phyloP scores from a whole-genome alignment of 2,329 filamentous ascomycete species.

The Cryoendolithus antarcticus region DNA sequence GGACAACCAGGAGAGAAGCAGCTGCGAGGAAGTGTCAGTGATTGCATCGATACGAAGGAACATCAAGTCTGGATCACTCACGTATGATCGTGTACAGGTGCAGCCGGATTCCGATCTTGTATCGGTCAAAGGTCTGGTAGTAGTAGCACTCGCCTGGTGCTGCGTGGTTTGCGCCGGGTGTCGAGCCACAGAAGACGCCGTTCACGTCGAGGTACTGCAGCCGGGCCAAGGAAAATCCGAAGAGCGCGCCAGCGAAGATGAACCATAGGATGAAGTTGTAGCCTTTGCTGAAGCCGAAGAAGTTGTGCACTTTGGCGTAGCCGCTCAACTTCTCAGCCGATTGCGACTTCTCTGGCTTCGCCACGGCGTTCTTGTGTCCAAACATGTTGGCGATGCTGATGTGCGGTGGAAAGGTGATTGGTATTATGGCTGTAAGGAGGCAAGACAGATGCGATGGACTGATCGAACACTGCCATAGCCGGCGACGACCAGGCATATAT shows the following conservation, averaged over 20 bases:
- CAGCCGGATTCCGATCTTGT: conserved; percentile 28
- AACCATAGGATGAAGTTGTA: conserved; percentile 45
- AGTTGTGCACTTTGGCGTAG: conserved; percentile 26
- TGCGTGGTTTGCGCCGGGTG: conserved; percentile 10
- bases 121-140: conserved; percentile 19
- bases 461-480: too few species aligned
- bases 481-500: too few species aligned
- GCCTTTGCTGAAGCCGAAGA: conserved; percentile 42
- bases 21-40: too few species aligned
- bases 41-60: too few species aligned
- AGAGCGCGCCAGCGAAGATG: conserved; percentile 15
- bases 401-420: too few species aligned
- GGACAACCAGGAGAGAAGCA: conserved; percentile 25
- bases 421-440: too few species aligned
- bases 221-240: conserved; percentile 38
- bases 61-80: conserved; percentile 10
- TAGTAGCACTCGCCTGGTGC: conserved; percentile 33
- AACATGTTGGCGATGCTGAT: neutral
- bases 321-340: neutral
- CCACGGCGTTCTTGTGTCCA: neutral
- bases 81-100: conserved; percentile 29
- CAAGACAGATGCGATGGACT: too few species aligned
- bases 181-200: conserved; percentile 7
- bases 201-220: conserved; percentile 37
- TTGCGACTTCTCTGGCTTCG: neutral